These are phyloP conservation scores for Aquilaria sinensis DNA, from an alignment of 345 rosid genomes.

Conservation along the genomic window DNA sequence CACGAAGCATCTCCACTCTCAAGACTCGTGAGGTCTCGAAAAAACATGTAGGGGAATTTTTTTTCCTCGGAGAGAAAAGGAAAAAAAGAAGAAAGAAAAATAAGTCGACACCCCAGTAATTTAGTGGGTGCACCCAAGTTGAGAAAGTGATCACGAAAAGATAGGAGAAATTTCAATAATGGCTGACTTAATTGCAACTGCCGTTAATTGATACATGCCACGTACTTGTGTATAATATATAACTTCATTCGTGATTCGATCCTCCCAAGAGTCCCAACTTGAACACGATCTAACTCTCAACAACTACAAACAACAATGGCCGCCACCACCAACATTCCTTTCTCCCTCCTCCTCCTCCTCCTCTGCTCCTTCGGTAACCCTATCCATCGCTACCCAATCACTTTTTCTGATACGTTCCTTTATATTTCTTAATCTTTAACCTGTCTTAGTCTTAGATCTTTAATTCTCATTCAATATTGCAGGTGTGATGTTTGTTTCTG, in stretches of 20 bases:
- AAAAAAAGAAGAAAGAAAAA: too few relatives aligned
- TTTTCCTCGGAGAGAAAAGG: too few relatives aligned
- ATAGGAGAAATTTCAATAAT: neutral
- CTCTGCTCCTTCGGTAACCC: slow-evolving; percentile 21
- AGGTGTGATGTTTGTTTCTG: slow-evolving; percentile 28
- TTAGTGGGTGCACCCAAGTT: too few relatives aligned
- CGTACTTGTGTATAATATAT: slow-evolving; percentile 1
- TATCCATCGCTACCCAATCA: neutral
- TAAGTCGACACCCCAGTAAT: too few relatives aligned
- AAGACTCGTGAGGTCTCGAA: too few relatives aligned
- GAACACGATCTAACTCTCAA: slow-evolving; percentile 9
- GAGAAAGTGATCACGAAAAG: slow-evolving; percentile 24
- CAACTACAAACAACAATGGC: slow-evolving; percentile 14
- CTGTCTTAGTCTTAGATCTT: neutral
- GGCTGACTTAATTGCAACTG: neutral
- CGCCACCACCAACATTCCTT: slow-evolving; percentile 3
- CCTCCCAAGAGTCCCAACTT: slow-evolving; percentile 12
- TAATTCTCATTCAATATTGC: slow-evolving; percentile 1
- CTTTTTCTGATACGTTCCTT: neutral
- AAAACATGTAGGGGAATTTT: too few relatives aligned
- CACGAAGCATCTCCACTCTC: too few relatives aligned
- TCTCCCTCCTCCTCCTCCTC: slow-evolving; percentile 17
- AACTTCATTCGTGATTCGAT: slow-evolving; percentile 14
- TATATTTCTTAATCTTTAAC: neutral
- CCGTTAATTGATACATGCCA: neutral